These are phyloP conservation scores for Haematococcus sp. DNA, from an alignment of 139 green algal species.

Conservation along the genomic window DNA sequence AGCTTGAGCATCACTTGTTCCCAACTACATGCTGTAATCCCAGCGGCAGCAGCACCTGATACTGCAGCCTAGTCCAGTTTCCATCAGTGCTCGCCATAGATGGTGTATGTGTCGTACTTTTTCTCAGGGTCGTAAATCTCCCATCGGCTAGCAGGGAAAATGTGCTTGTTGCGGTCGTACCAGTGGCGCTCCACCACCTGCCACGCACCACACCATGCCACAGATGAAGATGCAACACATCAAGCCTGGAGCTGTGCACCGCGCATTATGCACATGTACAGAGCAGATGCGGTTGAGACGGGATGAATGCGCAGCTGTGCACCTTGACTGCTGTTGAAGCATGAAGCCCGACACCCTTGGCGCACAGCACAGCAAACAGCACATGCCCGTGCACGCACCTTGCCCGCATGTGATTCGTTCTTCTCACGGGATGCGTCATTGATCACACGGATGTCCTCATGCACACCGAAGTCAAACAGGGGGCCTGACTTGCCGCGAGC, in stretches of 20 bases:
- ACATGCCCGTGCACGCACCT: constrained; percentile 34
- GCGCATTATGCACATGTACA: too few relatives aligned
- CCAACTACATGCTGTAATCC: too few relatives aligned
- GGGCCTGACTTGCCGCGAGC: constrained; percentile 88
- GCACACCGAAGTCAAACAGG: constrained; percentile 94
- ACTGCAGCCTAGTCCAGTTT: too few relatives aligned
- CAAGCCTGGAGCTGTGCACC: too few relatives aligned
- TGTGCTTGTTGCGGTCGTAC: constrained; percentile 99
- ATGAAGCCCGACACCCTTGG: too few relatives aligned
- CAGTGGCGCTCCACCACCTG: constrained; percentile 93
- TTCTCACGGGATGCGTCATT: constrained; percentile 85
- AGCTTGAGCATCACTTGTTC: too few relatives aligned
- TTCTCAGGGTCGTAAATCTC: constrained; percentile 79
- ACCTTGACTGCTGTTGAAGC: too few relatives aligned
- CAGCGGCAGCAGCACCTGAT: too few relatives aligned
- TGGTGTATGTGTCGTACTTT: constrained; percentile 64
- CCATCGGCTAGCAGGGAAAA: constrained; percentile 95
- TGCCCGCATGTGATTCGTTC: constrained; percentile 77
- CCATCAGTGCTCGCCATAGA: constrained; percentile 27
- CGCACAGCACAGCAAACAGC: too few relatives aligned
- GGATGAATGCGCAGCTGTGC: too few relatives aligned
- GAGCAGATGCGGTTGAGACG: too few relatives aligned
- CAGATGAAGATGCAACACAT: not conserved
- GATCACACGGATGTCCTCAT: constrained; percentile 79
- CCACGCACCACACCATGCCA: not conserved